Evolutionary conservation across 177 flowering plant genomes (phyloP), one percentile per base, ranked within the genome.

Genomic region (Telopea speciosissima): DNA sequence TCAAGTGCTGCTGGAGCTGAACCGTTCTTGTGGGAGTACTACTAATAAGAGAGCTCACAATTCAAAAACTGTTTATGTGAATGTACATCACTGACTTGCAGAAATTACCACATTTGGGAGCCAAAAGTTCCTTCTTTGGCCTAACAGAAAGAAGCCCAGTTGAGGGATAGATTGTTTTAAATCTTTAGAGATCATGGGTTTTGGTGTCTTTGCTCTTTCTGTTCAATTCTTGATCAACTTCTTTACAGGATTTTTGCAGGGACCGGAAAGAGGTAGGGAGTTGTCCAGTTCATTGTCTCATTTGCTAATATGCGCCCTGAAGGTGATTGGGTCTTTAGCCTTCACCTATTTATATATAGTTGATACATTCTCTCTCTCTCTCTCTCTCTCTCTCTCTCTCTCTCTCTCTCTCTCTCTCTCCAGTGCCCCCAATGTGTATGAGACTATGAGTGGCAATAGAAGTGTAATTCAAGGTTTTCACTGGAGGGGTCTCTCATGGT

Each of bases 21-120:
- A 31, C 80, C 85, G 33, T 74, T 63, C 59, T 75, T 75, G 12
- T 84, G 79, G 84, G 85, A 82, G 64, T 68, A 66, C 25, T 68
- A 73, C 26, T 65, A 65, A 44, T 17, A 11, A 49, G 52, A 58
- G 61, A n/a, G 8, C 23, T n/a, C 9, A 0, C n/a, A 58, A 24
- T n/a, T 3, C 54, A 49, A 49, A 36, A 28, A 1, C 58, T 11
- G 21, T 19, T 52, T 1, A 36, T n/a, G 7, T 58, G n/a, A 21
- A 58, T 58, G 61, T n/a, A 58, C 61, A 28, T 8, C 13, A 31
- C 49, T 31, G 40, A 58, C 49, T 71, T 49, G 3, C 8, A 63
- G 1, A 28, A 58, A 19, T n/a, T 25, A 45, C 52, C 52, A 56
- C 52, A 7, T 68, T 52, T 25, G 61, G 22, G n/a, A 26, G n/a